Evolutionary conservation across 257 asterid genomes (phyloP).

Genomic region (Ligustrum vulgare): DNA sequence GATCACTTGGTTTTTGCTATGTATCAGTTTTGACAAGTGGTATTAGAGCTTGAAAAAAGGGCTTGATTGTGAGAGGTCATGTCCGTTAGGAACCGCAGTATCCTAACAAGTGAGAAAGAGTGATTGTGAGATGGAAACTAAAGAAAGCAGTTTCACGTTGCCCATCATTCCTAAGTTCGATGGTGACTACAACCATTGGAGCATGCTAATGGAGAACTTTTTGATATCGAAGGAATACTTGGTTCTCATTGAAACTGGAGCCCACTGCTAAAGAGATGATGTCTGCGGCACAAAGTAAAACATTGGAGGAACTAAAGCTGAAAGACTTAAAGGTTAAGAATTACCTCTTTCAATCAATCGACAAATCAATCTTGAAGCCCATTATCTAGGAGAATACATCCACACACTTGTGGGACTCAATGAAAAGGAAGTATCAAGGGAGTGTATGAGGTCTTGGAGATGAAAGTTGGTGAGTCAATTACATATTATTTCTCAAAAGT

Average conservation of each 20-base stretch:
- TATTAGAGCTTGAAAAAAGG: background rate
- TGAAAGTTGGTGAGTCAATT: conserved; percentile 5
- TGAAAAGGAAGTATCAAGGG: conserved; percentile 7
- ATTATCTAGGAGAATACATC: background rate
- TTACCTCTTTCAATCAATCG: conserved; percentile 6
- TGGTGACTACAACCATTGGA: conserved; percentile 9
- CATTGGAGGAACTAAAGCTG: background rate
- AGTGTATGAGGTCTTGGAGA: conserved; percentile 6
- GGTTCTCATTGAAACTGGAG: conserved; percentile 1
- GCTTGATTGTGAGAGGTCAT: background rate
- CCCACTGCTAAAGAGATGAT: background rate
- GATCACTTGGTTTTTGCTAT: too few species aligned
- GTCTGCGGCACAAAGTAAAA: background rate
- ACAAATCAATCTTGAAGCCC: conserved; percentile 1
- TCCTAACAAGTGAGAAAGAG: background rate
- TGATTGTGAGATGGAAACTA: background rate
- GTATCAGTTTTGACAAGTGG: background rate
- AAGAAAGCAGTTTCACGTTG: background rate
- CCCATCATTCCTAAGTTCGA: background rate
- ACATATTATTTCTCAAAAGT: conserved; percentile 12
- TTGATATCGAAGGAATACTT: background rate
- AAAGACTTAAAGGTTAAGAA: conserved; percentile 12
- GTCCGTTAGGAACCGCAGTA: background rate
- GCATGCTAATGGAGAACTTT: conserved; percentile 6
- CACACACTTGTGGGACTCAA: background rate